These are phyloP conservation scores for Elymus sibiricus DNA, from an alignment of 176 grass and related monocot species.

Conservation along the genomic window DNA sequence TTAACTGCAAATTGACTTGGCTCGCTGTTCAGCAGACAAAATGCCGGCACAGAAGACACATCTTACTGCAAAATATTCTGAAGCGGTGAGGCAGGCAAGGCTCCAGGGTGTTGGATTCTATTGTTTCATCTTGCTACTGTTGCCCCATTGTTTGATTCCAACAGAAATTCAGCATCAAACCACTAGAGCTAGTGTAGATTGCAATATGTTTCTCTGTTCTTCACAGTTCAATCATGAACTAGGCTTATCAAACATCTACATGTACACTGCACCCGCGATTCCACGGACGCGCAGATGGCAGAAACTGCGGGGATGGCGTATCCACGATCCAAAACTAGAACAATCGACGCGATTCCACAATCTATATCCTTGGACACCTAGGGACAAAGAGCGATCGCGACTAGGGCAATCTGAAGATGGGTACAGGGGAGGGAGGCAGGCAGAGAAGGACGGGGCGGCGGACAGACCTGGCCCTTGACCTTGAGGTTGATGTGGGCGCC, in stretches of 20 bases:
- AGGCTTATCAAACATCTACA: background rate
- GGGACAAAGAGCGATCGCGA: too few relatives aligned
- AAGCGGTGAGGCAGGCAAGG: background rate
- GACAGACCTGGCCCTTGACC: slow-evolving; percentile 71
- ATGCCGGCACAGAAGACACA: too few relatives aligned
- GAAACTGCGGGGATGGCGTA: too few relatives aligned
- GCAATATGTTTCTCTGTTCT: too few relatives aligned
- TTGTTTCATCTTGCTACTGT: background rate
- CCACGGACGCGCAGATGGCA: too few relatives aligned
- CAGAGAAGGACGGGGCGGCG: background rate
- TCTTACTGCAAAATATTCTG: background rate
- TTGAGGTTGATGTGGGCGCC: slow-evolving; percentile 79
- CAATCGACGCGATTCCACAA: too few relatives aligned
- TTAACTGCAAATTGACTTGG: too few relatives aligned
- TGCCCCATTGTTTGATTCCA: background rate
- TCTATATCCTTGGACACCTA: too few relatives aligned
- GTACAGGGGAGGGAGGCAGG: too few relatives aligned
- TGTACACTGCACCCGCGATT: too few relatives aligned
- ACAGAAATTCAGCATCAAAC: background rate
- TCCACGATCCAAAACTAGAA: too few relatives aligned
- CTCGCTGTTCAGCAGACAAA: background rate
- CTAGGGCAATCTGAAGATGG: background rate
- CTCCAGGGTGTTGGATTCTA: too few relatives aligned
- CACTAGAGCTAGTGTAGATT: background rate
- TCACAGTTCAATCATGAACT: background rate